Evolutionary conservation across 306 rosid species (phyloP).

Genomic region (Luffa acutangula): DNA sequence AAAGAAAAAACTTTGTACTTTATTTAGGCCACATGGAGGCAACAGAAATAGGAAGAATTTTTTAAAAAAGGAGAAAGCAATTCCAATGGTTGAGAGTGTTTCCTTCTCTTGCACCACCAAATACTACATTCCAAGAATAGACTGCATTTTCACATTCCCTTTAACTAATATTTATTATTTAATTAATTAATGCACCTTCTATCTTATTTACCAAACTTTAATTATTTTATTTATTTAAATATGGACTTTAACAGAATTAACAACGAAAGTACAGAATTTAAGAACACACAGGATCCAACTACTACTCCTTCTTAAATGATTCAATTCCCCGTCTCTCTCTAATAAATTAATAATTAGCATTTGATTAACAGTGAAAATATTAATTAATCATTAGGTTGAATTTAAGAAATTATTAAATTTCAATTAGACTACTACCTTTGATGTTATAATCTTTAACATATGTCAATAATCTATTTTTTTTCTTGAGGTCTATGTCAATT

Average conservation of each 20-base stretch:
- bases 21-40: not conserved
- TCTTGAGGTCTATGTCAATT: too few relatives aligned
- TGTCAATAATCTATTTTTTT: too few relatives aligned
- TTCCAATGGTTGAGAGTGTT: conserved; percentile 6
- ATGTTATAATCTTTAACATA: too few relatives aligned
- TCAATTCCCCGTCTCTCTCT: too few relatives aligned
- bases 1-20: not conserved
- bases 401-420: too few relatives aligned
- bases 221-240: not conserved
- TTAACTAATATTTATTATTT: not conserved
- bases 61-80: not conserved
- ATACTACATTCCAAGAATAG: conserved; percentile 8
- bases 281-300: too few relatives aligned
- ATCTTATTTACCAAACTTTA: not conserved
- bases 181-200: not conserved
- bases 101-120: conserved; percentile 11
- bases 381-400: too few relatives aligned
- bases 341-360: too few relatives aligned
- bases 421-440: too few relatives aligned
- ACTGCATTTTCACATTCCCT: not conserved
- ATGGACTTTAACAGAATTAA: not conserved
- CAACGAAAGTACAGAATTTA: not conserved
- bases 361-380: too few relatives aligned
- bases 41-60: conserved; percentile 5
- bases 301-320: too few relatives aligned